Conservation (phyloP, 1,284 basidiomycete genomes). For the Erythrobasidium hasegawianum region DNA sequence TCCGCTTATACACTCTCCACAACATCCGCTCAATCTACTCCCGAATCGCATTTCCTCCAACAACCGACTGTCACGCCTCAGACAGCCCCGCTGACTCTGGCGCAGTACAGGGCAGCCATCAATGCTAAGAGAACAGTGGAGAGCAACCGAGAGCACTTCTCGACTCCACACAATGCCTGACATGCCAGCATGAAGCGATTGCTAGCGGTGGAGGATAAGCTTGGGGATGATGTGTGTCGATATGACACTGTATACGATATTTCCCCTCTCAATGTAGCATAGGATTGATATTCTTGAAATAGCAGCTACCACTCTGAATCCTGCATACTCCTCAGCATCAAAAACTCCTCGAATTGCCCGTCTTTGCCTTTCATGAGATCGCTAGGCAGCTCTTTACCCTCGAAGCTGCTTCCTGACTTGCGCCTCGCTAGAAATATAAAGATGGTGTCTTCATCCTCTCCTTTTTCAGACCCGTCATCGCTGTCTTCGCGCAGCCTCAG, state of each 20-base stretch:
- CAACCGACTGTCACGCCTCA: background rate
- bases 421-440: slow-evolving; percentile 21
- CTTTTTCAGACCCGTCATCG: background rate
- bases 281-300: too few relatives aligned
- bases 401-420: background rate
- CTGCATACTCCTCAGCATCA: slow-evolving; percentile 11
- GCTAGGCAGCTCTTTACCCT: background rate
- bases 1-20: background rate
- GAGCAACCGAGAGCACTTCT: background rate
- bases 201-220: too few relatives aligned
- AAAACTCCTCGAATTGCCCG: slow-evolving; percentile 25
- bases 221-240: too few relatives aligned
- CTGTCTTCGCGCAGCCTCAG: background rate
- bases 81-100: background rate
- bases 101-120: background rate
- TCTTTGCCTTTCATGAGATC: slow-evolving; percentile 18
- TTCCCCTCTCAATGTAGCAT: too few relatives aligned
- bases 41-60: background rate
- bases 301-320: too few relatives aligned
- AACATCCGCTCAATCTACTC: background rate
- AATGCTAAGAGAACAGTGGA: background rate
- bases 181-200: too few relatives aligned
- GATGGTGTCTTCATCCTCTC: slow-evolving; percentile 23
- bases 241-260: too few relatives aligned
- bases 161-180: too few relatives aligned